Base-by-base conservation (phyloP, 2,329 filamentous ascomycete genomes). In the Aspergillus sergii region DNA sequence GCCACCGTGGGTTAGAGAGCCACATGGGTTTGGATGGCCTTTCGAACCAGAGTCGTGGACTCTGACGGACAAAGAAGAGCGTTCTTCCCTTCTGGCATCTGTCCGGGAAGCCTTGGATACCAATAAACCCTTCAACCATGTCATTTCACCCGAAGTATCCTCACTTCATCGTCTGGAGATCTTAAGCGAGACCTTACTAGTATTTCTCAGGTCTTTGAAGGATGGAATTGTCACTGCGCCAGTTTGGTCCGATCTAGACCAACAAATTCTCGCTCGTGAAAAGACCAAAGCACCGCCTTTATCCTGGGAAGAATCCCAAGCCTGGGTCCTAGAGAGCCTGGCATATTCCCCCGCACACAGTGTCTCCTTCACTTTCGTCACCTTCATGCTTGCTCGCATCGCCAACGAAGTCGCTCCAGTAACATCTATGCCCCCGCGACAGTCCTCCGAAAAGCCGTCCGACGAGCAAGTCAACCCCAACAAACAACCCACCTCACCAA, bases 301-400 rank as follows among this genome's bases (percentile, higher is more conserved):
- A 11, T 76, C 79, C 5, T 73, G 75, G 48, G 87, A 90, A 61
- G 87, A 89, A 53, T 81, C 85, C 51, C 84, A 86, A 65, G 83
- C 83, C 45, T 83, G 81, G 74, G 79, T 95, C 1, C 86, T 97
- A 6, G 94, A 97, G 68, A 85, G 90, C 2, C 84, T 97, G 2
- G 86, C 90, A 0, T 82, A 85, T 2, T 85, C 87, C 0, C 91
- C 93, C 0, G 89, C 90, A 57, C 91, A 96, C 78, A 95, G 93
- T 73, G 94, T 97, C 60, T 91, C 91, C 0, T 96, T 97, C 72
- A 91, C 96, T 2, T 93, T 97, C 67, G 81, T 97, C 19, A 92
- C 90, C 0, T 89, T 91, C 10, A 94, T 93, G 78, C 83, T 97
- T 12, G 83, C 84, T 26, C 83, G 84, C 12, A 82, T 90, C 43